Evolutionary conservation across 176 grass and related monocot species (phyloP).

Genomic region (Dendrocalamus sinicus): DNA sequence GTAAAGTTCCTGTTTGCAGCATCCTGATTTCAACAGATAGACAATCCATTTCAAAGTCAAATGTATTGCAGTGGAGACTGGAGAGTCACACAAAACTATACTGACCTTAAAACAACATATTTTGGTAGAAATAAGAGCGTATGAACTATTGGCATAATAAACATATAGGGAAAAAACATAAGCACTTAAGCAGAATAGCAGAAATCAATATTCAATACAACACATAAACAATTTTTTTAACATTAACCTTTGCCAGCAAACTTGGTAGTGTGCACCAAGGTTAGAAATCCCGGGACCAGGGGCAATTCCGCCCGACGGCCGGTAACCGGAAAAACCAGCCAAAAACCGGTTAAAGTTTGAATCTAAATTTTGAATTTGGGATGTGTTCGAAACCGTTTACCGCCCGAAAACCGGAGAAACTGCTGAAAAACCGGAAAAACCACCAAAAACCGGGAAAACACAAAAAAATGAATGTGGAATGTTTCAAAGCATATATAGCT

Average conservation of each 20-base stretch:
- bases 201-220: neutral
- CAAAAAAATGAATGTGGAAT: too few relatives aligned
- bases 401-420: too few relatives aligned
- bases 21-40: slow-evolving; percentile 88
- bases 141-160: neutral
- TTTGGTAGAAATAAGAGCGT: neutral
- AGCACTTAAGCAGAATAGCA: neutral
- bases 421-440: too few relatives aligned
- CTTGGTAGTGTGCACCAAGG: neutral
- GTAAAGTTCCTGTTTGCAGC: slow-evolving; percentile 77
- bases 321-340: too few relatives aligned
- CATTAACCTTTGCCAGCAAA: neutral
- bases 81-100: slow-evolving; percentile 2
- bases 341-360: too few relatives aligned
- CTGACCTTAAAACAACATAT: slow-evolving; percentile 23
- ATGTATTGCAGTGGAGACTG: neutral
- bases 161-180: slow-evolving; percentile 1
- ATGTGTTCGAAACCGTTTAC: too few relatives aligned
- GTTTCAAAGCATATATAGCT: too few relatives aligned
- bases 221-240: neutral
- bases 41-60: slow-evolving; percentile 54
- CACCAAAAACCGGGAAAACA: too few relatives aligned
- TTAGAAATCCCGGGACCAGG: too few relatives aligned
- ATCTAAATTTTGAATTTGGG: too few relatives aligned
- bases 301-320: too few relatives aligned